Evolutionary conservation across 2,329 filamentous ascomycete genomes (phyloP).

Genomic region (Exophiala mesophila): DNA sequence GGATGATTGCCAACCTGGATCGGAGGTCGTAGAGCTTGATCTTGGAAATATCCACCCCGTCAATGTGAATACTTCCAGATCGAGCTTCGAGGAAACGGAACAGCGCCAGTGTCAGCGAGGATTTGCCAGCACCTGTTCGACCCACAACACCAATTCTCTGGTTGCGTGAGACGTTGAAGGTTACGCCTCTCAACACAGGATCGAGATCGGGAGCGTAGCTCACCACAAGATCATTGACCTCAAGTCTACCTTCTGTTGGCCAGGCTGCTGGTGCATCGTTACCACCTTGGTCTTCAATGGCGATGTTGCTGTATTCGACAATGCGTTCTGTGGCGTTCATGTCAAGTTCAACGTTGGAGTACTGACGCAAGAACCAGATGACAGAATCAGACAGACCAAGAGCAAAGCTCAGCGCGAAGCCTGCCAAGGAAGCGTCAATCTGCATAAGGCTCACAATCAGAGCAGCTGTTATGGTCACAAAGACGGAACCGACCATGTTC

Average conservation of each 20-base stretch:
- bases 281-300: slow-evolving; percentile 62
- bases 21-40: slow-evolving; percentile 66
- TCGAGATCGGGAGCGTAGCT: slow-evolving; percentile 67
- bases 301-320: slow-evolving; percentile 66
- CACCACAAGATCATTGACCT: slow-evolving; percentile 68
- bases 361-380: slow-evolving; percentile 62
- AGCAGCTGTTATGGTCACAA: slow-evolving; percentile 60
- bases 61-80: slow-evolving; percentile 63
- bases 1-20: slow-evolving; percentile 73
- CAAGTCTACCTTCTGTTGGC: slow-evolving; percentile 68
- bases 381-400: slow-evolving; percentile 63
- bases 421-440: slow-evolving; percentile 66
- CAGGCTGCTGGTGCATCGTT: slow-evolving; percentile 62
- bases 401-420: slow-evolving; percentile 70
- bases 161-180: slow-evolving; percentile 61
- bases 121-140: slow-evolving; percentile 73
- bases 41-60: slow-evolving; percentile 69
- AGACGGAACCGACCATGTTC: slow-evolving; percentile 63
- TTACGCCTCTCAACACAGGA: slow-evolving; percentile 64
- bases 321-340: slow-evolving; percentile 77
- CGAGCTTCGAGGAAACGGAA: slow-evolving; percentile 71
- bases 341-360: slow-evolving; percentile 67
- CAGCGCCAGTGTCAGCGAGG: slow-evolving; percentile 66
- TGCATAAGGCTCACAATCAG: slow-evolving; percentile 57
- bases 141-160: slow-evolving; percentile 73